Conservation (phyloP, 306 rosid genomes). For the Cucumis melo region DNA sequence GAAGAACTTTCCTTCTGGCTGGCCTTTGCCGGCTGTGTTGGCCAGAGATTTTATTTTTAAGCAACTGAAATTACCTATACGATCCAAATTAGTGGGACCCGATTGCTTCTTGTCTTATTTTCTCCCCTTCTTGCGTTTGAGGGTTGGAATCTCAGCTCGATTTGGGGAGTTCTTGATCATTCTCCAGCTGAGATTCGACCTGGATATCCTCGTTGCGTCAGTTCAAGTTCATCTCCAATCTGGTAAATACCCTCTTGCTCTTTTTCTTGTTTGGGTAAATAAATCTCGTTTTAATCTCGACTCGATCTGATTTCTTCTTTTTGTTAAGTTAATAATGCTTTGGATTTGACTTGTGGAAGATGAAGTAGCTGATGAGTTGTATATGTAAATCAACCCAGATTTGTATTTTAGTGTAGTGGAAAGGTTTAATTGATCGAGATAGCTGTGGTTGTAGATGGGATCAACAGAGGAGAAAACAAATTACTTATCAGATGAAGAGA, state of each 20-base stretch:
- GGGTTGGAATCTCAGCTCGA: conserved; percentile 4
- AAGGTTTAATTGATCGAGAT: not conserved
- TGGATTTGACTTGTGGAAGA: not conserved
- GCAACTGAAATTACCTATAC: not conserved
- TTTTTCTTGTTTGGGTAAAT: not conserved
- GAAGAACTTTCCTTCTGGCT: conserved; percentile 6
- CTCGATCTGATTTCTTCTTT: not conserved
- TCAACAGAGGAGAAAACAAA: conserved; percentile 25
- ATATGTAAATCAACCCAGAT: not conserved
- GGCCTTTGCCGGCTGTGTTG: conserved; percentile 4
- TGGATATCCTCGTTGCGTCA: not conserved
- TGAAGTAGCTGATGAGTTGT: not conserved
- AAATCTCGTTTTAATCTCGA: not conserved
- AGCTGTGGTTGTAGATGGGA: conserved; percentile 32
- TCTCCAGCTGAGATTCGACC: not conserved
- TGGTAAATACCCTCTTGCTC: not conserved
- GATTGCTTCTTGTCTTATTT: not conserved
- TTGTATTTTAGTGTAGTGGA: not conserved
- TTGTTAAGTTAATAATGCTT: not conserved
- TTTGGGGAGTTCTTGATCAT: not conserved
- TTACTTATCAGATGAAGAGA: conserved; percentile 44
- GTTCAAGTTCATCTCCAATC: not conserved
- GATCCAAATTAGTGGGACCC: conserved; percentile 11
- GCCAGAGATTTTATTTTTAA: not conserved
- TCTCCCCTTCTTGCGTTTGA: not conserved